Conservation (phyloP, 371 early-diverging fungal genomes). For the Mucor saturninus region DNA sequence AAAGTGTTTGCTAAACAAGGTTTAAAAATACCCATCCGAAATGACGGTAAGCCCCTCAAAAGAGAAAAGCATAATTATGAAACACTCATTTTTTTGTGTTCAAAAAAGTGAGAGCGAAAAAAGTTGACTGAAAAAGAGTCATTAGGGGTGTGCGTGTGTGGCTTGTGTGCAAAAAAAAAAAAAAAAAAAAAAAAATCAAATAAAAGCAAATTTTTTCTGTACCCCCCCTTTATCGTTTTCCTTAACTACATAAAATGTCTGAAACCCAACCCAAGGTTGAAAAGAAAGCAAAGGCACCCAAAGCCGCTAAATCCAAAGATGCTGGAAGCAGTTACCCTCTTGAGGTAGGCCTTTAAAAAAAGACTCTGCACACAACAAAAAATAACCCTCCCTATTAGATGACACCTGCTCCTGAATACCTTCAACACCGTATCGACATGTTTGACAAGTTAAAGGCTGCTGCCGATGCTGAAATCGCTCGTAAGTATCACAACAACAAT, state of each 20-base stretch:
- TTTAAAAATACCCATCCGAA: slow-evolving; percentile 89
- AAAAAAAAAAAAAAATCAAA: not conserved
- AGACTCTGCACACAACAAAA: not conserved
- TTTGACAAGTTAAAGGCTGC: slow-evolving; percentile 87
- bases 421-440: slow-evolving; percentile 88
- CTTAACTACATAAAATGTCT: not conserved
- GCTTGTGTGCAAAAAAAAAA: not conserved
- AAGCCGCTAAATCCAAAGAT: slow-evolving; percentile 63
- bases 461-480: slow-evolving; percentile 78
- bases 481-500: slow-evolving; percentile 52
- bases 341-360: slow-evolving; percentile 44
- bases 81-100: not conserved
- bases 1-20: slow-evolving; percentile 92
- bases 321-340: slow-evolving; percentile 58
- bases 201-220: slow-evolving; percentile 2
- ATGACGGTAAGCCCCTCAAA: slow-evolving; percentile 60
- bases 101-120: slow-evolving; percentile 7
- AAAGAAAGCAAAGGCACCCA: slow-evolving; percentile 48
- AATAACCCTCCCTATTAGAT: slow-evolving; percentile 39
- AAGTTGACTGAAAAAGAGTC: slow-evolving; percentile 5
- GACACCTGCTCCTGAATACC: slow-evolving; percentile 79
- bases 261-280: slow-evolving; percentile 25
- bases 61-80: no score
- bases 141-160: not conserved
- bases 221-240: not conserved